A percentile compares a stretch with the other conserved stretches of the same genome.
phyloP scores from a whole-genome alignment of 345 rosid species.

The Erodium maritimum region DNA sequence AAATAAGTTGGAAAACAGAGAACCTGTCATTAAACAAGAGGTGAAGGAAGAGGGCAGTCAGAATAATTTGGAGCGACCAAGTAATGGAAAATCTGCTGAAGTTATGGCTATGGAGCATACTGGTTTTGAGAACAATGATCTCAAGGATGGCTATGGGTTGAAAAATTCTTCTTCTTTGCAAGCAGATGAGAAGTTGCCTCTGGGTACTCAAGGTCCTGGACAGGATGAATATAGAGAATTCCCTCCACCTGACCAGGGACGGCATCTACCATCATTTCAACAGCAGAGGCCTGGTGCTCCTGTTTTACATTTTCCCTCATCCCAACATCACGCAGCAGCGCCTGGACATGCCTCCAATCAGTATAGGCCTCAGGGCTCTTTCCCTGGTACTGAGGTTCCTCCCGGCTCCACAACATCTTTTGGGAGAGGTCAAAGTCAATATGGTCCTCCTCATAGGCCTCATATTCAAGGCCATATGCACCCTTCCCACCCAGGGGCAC shows the following conservation, averaged over 20 bases:
- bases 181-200: slow-evolving; percentile 8
- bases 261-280: slow-evolving; percentile 17
- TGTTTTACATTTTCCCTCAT: slow-evolving; percentile 25
- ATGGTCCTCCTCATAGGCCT: slow-evolving; percentile 24
- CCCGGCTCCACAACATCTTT: slow-evolving; percentile 15
- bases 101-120: slow-evolving; percentile 13
- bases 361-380: slow-evolving; percentile 27
- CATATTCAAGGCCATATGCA: slow-evolving; percentile 16
- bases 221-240: slow-evolving; percentile 17
- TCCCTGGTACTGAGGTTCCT: slow-evolving; percentile 19
- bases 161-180: slow-evolving; percentile 14
- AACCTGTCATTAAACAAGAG: slow-evolving; percentile 9
- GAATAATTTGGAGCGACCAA: slow-evolving; percentile 4
- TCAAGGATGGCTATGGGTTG: slow-evolving; percentile 12
- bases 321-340: slow-evolving; percentile 18
- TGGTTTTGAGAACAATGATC: slow-evolving; percentile 17
- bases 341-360: slow-evolving; percentile 24
- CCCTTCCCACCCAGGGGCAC: slow-evolving; percentile 7
- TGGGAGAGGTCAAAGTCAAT: slow-evolving; percentile 28
- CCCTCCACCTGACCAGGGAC: slow-evolving; percentile 22
- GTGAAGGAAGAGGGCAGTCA: slow-evolving; percentile 25
- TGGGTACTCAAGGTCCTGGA: slow-evolving; percentile 1
- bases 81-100: slow-evolving; percentile 8
- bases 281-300: slow-evolving; percentile 32
- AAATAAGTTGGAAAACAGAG: slow-evolving; percentile 14